Conservation (phyloP, 345 rosid genomes). For the Linum trigynum region DNA sequence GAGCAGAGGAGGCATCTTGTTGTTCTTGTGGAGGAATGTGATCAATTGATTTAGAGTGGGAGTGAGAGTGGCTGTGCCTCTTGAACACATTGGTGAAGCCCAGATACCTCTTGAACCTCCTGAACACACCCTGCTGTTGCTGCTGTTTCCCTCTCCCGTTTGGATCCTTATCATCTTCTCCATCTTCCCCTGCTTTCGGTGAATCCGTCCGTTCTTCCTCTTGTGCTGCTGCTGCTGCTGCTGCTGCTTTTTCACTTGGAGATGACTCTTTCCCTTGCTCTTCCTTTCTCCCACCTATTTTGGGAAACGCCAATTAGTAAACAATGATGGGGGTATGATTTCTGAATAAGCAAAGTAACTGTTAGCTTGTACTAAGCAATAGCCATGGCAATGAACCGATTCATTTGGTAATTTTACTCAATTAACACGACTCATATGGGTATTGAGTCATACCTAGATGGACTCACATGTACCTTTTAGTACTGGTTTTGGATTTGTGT, state of each 20-base stretch:
- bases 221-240: not conserved
- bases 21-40: not conserved
- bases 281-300: too few species aligned
- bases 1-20: not conserved
- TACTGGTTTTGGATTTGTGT: too few species aligned
- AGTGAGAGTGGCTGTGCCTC: not conserved
- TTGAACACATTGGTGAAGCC: not conserved
- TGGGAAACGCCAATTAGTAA: too few species aligned
- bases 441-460: too few species aligned
- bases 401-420: too few species aligned
- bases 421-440: too few species aligned
- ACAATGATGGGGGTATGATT: too few species aligned
- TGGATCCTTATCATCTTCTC: not conserved
- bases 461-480: too few species aligned
- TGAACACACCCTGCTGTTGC: not conserved
- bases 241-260: not conserved
- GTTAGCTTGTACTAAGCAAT: too few species aligned
- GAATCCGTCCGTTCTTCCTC: not conserved
- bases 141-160: not conserved
- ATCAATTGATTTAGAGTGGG: not conserved
- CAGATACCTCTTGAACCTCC: not conserved
- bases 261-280: not conserved
- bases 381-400: too few species aligned
- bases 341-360: too few species aligned
- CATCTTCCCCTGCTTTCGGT: not conserved